Conservation (phyloP, 169 alveolate species). For the Plasmodium adleri region DNA sequence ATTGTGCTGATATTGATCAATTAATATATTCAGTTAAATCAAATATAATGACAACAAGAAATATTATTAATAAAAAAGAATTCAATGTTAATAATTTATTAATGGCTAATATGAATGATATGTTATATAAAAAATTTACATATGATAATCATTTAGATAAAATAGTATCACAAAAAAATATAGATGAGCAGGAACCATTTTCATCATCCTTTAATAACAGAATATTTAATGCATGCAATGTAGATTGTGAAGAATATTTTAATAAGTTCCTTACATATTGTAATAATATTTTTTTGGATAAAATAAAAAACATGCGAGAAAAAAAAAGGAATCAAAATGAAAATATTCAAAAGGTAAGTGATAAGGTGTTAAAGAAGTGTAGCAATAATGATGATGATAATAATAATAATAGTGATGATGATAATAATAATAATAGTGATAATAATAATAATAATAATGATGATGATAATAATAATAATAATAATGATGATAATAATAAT, state of each 20-base stretch:
- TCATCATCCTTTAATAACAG: background rate
- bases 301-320: background rate
- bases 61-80: background rate
- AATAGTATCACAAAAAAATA: conserved; percentile 1
- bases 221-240: conserved; percentile 5
- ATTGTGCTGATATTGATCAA: conserved; percentile 75
- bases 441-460: no score
- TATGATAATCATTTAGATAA: conserved; percentile 48
- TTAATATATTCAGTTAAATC: background rate
- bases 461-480: no score
- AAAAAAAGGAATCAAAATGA: conserved; percentile 6
- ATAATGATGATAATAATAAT: no score
- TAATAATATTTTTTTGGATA: conserved; percentile 5
- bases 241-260: conserved; percentile 19
- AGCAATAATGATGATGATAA: no score
- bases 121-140: conserved; percentile 25
- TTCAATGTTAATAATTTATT: conserved; percentile 1
- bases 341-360: background rate
- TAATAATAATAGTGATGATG: no score
- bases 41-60: background rate
- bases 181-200: background rate
- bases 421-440: no score
- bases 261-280: conserved; percentile 23
- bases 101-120: background rate
- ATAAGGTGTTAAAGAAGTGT: no score